These are phyloP conservation scores for Hydrangea macrophylla DNA, from an alignment of 148 eudicot species.

Conservation along the genomic window DNA sequence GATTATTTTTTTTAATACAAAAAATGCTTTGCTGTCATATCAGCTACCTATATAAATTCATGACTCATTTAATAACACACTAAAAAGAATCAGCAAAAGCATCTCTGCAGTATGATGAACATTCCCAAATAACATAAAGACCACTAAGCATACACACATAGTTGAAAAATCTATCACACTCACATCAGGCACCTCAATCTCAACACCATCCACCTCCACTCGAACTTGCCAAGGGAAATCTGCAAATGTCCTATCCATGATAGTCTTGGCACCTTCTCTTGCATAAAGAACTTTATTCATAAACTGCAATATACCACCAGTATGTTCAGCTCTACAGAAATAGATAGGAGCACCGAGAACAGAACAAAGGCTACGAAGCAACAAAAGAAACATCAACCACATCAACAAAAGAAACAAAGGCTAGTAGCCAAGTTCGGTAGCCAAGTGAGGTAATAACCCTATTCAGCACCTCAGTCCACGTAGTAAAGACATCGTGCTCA, in stretches of 20 bases:
- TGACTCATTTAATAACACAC: background rate
- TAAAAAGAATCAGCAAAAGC: background rate
- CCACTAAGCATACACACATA: slow-evolving; percentile 1
- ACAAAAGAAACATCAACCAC: too few relatives aligned
- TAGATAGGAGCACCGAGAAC: too few relatives aligned
- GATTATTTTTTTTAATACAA: too few relatives aligned
- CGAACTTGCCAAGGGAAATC: slow-evolving; percentile 94
- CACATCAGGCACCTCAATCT: slow-evolving; percentile 96
- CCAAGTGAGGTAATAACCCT: too few relatives aligned
- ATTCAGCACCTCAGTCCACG: too few relatives aligned
- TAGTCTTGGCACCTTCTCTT: slow-evolving; percentile 90
- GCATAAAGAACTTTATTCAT: slow-evolving; percentile 99
- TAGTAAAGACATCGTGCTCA: too few relatives aligned
- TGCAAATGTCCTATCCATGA: slow-evolving; percentile 93
- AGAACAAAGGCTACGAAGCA: too few relatives aligned
- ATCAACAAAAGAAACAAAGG: too few relatives aligned
- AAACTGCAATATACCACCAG: slow-evolving; percentile 57
- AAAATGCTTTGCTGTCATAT: background rate
- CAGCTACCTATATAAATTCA: background rate
- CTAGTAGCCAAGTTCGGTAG: too few relatives aligned
- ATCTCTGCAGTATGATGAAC: background rate
- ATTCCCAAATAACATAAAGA: background rate
- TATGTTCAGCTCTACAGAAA: background rate
- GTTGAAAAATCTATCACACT: slow-evolving; percentile 13
- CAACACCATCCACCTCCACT: slow-evolving; percentile 92